phyloP scores from a whole-genome alignment of 139 green algal genomes.

The Chlamydomonas asymmetrica region DNA sequence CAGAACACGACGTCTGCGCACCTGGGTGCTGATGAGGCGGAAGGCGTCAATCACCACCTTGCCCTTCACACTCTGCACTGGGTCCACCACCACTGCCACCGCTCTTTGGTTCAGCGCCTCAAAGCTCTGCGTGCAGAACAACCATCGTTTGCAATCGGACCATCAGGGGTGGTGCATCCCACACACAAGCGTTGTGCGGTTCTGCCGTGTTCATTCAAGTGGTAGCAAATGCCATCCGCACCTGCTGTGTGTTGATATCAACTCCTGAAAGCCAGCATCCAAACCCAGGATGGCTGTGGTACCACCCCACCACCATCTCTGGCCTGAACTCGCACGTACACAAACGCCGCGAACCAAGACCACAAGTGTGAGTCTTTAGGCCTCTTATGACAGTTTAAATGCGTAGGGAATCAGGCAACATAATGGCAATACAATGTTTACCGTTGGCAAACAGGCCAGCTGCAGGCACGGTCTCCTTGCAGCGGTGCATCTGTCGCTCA shows the following conservation, averaged over 20 bases:
- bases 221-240: not conserved
- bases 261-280: slow-evolving; percentile 99
- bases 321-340: slow-evolving; percentile 58
- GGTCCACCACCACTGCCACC: slow-evolving; percentile 97
- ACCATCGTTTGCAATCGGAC: too few species aligned
- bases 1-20: too few species aligned
- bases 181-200: too few species aligned
- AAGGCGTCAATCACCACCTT: slow-evolving; percentile 94
- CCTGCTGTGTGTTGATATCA: slow-evolving; percentile 99
- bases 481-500: too few species aligned
- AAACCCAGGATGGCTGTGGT: slow-evolving; percentile 98
- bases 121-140: slow-evolving; percentile 79
- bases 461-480: too few species aligned
- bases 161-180: too few species aligned
- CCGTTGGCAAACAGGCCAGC: too few species aligned
- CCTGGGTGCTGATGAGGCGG: slow-evolving; percentile 87
- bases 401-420: not conserved
- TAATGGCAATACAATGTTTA: not conserved
- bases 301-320: slow-evolving; percentile 99
- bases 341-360: not conserved
- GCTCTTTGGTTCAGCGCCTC: slow-evolving; percentile 95
- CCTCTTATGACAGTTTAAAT: too few species aligned
- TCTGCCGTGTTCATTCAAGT: not conserved
- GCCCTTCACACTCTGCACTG: slow-evolving; percentile 96
- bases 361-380: not conserved